Evolutionary conservation across 73 alveolate species (phyloP).

Genomic region (Paramecium pentaurelia): DNA sequence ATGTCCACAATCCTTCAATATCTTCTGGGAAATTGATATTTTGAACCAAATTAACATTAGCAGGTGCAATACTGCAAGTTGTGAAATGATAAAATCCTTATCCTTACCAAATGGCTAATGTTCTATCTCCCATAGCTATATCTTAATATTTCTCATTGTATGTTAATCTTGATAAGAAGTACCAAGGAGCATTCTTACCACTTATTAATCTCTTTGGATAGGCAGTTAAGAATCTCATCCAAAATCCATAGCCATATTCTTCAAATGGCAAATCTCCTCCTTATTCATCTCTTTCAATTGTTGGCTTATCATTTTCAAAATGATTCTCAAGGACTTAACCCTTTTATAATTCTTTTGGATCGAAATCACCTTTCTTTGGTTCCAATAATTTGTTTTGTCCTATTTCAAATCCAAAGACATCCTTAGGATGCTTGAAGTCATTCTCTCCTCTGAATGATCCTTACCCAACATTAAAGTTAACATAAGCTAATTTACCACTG

Average conservation of each 20-base stretch:
- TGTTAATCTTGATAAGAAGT: constrained; percentile 34
- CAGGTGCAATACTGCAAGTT: neutral
- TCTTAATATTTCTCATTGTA: neutral
- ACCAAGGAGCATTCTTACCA: constrained; percentile 45
- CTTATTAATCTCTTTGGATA: constrained; percentile 28
- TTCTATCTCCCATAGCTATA: constrained; percentile 5
- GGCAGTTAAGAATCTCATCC: constrained; percentile 42
- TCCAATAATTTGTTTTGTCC: neutral
- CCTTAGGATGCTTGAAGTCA: constrained; percentile 1
- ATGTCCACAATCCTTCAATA: constrained; percentile 58
- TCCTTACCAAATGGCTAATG: constrained; percentile 48
- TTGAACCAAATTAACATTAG: neutral
- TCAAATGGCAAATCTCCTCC: constrained; percentile 12
- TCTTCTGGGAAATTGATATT: constrained; percentile 44
- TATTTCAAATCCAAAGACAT: neutral
- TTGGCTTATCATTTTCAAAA: neutral
- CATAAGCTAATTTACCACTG: constrained; percentile 11
- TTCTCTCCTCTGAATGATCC: constrained; percentile 10
- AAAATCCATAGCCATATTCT: constrained; percentile 43
- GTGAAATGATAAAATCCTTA: constrained; percentile 54
- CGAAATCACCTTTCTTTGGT: neutral
- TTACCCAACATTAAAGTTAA: neutral
- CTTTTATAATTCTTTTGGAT: neutral
- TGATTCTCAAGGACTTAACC: neutral
- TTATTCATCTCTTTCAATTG: neutral